Percentiles rank a stretch among this genome's conserved stretches.
phyloP scores from a whole-genome alignment of 345 rosid species.

The Lepidium sativum region DNA sequence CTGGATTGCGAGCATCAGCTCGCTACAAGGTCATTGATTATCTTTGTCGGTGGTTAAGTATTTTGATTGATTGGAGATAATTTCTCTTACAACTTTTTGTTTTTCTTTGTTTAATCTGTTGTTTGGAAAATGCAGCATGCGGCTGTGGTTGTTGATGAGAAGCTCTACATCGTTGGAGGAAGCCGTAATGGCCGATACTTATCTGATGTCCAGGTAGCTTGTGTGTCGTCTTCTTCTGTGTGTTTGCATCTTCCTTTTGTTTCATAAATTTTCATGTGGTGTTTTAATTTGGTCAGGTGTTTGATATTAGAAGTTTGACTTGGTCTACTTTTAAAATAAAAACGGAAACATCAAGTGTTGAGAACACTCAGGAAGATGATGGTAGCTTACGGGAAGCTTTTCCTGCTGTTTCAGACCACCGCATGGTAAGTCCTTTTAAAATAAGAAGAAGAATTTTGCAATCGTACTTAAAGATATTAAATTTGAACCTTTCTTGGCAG shows the following conservation, averaged over 20 bases:
- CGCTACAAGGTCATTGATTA: conserved; percentile 69
- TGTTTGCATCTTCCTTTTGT: conserved; percentile 4
- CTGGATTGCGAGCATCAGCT: conserved; percentile 65
- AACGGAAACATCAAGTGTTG: conserved; percentile 32
- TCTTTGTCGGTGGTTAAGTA: neutral
- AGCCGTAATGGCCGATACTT: conserved; percentile 91
- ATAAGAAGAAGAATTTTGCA: neutral
- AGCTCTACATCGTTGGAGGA: conserved; percentile 69
- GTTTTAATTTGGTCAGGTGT: conserved; percentile 44
- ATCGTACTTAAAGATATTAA: neutral
- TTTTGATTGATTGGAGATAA: neutral
- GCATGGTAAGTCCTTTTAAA: conserved; percentile 47
- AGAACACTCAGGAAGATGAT: conserved; percentile 22
- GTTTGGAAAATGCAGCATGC: conserved; percentile 53
- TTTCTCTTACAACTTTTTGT: neutral
- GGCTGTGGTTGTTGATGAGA: conserved; percentile 61
- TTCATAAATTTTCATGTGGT: conserved; percentile 1
- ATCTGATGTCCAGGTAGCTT: conserved; percentile 80
- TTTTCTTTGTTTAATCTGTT: neutral
- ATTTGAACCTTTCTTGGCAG: conserved; percentile 31
- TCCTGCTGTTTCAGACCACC: conserved; percentile 73
- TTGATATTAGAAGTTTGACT: conserved; percentile 69
- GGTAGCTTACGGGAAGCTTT: conserved; percentile 44
- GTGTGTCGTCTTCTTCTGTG: neutral
- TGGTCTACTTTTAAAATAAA: conserved; percentile 62